Conservation (phyloP, 192 early-diverging fungal species). For the Glomus cerebriforme region DNA sequence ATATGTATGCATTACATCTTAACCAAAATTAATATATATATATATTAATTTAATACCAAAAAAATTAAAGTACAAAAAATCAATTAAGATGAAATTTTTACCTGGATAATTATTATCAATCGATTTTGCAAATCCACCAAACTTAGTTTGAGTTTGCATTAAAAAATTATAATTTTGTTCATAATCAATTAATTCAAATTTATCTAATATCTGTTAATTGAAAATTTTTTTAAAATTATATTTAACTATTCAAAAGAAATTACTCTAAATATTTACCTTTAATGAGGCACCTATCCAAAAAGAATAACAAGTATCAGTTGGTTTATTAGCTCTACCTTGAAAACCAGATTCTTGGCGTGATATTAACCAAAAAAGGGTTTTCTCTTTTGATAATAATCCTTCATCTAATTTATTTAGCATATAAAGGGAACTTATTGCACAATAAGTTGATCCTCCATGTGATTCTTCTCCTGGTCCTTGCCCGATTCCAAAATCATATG, state of each 20-base stretch:
- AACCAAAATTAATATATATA: background rate
- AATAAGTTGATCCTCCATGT: constrained; percentile 91
- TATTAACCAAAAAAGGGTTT: constrained; percentile 75
- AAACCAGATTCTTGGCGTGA: constrained; percentile 81
- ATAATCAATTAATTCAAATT: constrained; percentile 61
- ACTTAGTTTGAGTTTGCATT: constrained; percentile 53
- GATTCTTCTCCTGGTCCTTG: constrained; percentile 79
- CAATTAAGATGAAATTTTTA: background rate
- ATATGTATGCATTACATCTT: constrained; percentile 84
- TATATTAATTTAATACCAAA: too few species aligned
- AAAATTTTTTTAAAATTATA: background rate
- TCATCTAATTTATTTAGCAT: constrained; percentile 66
- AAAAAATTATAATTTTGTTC: constrained; percentile 60
- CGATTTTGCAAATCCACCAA: constrained; percentile 53
- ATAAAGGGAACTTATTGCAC: constrained; percentile 80
- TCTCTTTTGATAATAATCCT: constrained; percentile 55
- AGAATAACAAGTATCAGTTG: constrained; percentile 92
- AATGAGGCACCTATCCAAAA: constrained; percentile 95
- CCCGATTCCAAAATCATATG: constrained; percentile 79
- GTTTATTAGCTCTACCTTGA: constrained; percentile 87
- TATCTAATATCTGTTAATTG: constrained; percentile 55
- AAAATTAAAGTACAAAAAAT: background rate
- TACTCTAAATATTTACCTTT: constrained; percentile 48
- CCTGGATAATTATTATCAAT: background rate
- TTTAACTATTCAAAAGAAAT: background rate